A percentile compares a stretch with the other conserved stretches of the same genome.
phyloP scores from a whole-genome alignment of 2,329 filamentous ascomycete species.

The Fusarium proliferatum region DNA sequence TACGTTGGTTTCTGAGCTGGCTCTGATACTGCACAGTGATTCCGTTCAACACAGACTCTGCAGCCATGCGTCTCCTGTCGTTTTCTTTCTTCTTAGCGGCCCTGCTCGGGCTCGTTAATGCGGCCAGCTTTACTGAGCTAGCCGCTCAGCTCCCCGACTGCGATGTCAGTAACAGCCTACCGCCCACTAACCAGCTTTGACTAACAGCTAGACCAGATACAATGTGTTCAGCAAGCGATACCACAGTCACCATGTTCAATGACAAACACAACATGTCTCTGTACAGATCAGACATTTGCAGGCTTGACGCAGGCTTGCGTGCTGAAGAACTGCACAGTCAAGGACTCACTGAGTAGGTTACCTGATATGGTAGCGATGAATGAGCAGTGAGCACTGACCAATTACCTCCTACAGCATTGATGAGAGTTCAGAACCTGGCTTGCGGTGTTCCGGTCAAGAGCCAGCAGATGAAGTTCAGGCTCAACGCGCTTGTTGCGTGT shows the following conservation, averaged over 20 bases:
- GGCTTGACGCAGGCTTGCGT: slow-evolving; percentile 27
- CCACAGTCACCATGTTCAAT: slow-evolving; percentile 24
- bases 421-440: slow-evolving; percentile 23
- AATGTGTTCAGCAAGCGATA: slow-evolving; percentile 24
- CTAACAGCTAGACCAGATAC: slow-evolving; percentile 14
- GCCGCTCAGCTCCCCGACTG: slow-evolving; percentile 24
- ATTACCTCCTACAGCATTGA: not conserved
- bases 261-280: slow-evolving; percentile 31
- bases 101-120: slow-evolving; percentile 14
- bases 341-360: slow-evolving; percentile 30
- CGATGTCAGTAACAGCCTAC: slow-evolving; percentile 4
- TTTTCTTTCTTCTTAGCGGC: slow-evolving; percentile 7
- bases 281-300: slow-evolving; percentile 31
- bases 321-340: slow-evolving; percentile 19
- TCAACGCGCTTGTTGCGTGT: slow-evolving; percentile 26
- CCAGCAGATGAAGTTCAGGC: slow-evolving; percentile 26
- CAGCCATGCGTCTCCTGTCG: slow-evolving; percentile 24
- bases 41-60: not conserved
- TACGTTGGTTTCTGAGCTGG: not conserved
- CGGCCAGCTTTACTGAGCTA: slow-evolving; percentile 26
- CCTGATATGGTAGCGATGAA: fast-evolving
- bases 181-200: not conserved
- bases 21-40: not conserved
- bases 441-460: slow-evolving; percentile 30
- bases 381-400: not conserved